Evolutionary conservation across 2,329 filamentous ascomycete species (phyloP), one percentile per base, ranked within the genome.

Genomic region (Nemania sp.): DNA sequence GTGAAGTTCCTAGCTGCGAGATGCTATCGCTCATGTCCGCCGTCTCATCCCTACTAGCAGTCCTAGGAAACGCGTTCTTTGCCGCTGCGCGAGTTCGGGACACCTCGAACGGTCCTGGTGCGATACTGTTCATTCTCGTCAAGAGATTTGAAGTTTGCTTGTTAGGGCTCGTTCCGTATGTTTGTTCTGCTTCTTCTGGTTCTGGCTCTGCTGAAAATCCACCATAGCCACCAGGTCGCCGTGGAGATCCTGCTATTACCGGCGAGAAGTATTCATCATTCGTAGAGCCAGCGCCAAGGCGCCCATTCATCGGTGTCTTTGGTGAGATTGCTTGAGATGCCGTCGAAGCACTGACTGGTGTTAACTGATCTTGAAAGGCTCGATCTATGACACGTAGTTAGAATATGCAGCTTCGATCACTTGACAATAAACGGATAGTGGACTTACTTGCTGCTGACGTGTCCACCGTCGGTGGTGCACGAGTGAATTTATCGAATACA

Each of bases 311-410:
- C 11, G 87, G 85, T 15, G 87, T 89, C 62, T 85, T 82, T 7
- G 91, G 90, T n/a, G 92, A 93, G 27, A 86, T 82, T 65, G 86
- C 87, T 70, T 84, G 86, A 47, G 88, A 89, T 58, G 86, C 86
- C 72, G 85, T 87, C 24, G 85, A 85, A 64, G 85, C 85, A 78
- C 89, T 92, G 57, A 87, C 82, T 57, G 90, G 90, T 11, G 90
- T 92, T 64, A 90, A 80, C 77, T 90, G 85, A 60, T 85, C 87
- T 58, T 85, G 83, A 73, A 84, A 90, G 26, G 83, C 81, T 66
- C 83, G 83, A 73, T 90, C 88, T 90, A 24, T 41, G 69, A 32
- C 53, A 45, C 63, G 18, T 22, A n/a, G 51, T 84, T 74, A 85
- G 80, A 69, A 74, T 22, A 20, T 47, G 43, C 49, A n/a, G 53